Evolutionary conservation across 345 rosid species (phyloP).

Genomic region (Gossypium herbaceum): DNA sequence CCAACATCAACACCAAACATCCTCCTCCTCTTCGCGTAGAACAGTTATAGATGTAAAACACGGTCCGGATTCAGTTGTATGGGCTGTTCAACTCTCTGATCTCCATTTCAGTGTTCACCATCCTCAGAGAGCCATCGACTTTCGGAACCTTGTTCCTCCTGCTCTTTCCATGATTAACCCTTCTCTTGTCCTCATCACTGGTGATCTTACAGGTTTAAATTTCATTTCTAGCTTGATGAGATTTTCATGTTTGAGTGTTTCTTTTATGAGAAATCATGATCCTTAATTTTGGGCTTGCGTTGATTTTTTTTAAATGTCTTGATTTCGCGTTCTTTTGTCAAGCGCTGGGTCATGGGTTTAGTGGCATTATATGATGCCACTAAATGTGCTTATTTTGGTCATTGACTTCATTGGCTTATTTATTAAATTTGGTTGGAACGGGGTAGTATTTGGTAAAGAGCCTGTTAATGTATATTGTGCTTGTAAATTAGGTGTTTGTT

Average conservation of each 20-base stretch:
- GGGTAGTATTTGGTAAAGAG: background rate
- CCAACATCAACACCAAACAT: background rate
- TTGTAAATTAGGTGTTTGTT: slow-evolving; percentile 1
- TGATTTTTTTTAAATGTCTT: background rate
- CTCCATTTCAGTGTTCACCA: slow-evolving; percentile 96
- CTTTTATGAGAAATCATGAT: background rate
- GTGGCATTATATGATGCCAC: too few relatives aligned
- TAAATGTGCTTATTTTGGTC: too few relatives aligned
- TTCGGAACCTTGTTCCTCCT: slow-evolving; percentile 49
- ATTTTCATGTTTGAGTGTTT: background rate
- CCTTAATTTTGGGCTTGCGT: slow-evolving; percentile 4
- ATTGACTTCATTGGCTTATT: background rate
- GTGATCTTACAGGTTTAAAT: slow-evolving; percentile 83
- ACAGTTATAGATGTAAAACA: slow-evolving; percentile 51
- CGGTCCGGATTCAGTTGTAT: slow-evolving; percentile 67
- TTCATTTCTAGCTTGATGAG: background rate
- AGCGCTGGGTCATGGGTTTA: too few relatives aligned
- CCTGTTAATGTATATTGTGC: background rate
- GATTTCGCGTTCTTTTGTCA: too few relatives aligned
- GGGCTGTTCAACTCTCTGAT: slow-evolving; percentile 97
- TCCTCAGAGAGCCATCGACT: slow-evolving; percentile 76
- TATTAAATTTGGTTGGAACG: background rate
- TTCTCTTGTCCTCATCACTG: slow-evolving; percentile 79
- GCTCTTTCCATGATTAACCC: slow-evolving; percentile 78
- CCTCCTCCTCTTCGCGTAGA: slow-evolving; percentile 14